A percentile compares a stretch with the other conserved stretches of the same genome.
Conservation (phyloP, 2,329 filamentous ascomycete species). For the Aspergillus melleus region DNA sequence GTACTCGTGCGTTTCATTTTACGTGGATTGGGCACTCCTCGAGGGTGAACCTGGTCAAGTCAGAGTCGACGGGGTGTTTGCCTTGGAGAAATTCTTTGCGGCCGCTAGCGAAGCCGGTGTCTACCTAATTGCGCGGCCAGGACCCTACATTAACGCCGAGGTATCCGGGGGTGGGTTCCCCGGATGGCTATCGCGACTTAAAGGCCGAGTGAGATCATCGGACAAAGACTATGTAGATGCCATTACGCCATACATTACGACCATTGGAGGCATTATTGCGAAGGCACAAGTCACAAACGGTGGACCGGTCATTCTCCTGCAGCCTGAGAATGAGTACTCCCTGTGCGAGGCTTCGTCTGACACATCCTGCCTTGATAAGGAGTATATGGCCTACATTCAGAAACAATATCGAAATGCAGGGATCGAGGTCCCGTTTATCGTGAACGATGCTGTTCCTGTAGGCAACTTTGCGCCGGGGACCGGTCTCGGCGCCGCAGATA, state of each 20-base stretch:
- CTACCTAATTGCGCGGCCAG: conserved; percentile 69
- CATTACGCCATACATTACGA: conserved; percentile 42
- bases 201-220: conserved; percentile 49
- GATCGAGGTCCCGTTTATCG: conserved; percentile 70
- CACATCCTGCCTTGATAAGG: conserved; percentile 57
- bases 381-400: conserved; percentile 68
- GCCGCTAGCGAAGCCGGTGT: conserved; percentile 40
- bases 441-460: conserved; percentile 62
- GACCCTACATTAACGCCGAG: conserved; percentile 77
- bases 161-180: conserved; percentile 73
- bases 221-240: conserved; percentile 62
- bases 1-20: conserved; percentile 75
- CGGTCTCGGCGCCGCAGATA: conserved; percentile 6
- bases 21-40: neutral
- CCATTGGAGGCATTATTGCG: conserved; percentile 57
- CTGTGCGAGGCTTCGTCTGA: conserved; percentile 20
- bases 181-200: conserved; percentile 69
- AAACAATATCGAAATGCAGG: conserved; percentile 65
- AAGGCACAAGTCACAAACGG: conserved; percentile 73
- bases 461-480: conserved; percentile 64
- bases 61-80: conserved; percentile 65
- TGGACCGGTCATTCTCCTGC: conserved; percentile 72
- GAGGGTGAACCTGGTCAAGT: conserved; percentile 71
- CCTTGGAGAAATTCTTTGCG: conserved; percentile 53
- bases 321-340: conserved; percentile 79